phyloP scores from a whole-genome alignment of 2,329 filamentous ascomycete species.

The Paecilomyces sp. region DNA sequence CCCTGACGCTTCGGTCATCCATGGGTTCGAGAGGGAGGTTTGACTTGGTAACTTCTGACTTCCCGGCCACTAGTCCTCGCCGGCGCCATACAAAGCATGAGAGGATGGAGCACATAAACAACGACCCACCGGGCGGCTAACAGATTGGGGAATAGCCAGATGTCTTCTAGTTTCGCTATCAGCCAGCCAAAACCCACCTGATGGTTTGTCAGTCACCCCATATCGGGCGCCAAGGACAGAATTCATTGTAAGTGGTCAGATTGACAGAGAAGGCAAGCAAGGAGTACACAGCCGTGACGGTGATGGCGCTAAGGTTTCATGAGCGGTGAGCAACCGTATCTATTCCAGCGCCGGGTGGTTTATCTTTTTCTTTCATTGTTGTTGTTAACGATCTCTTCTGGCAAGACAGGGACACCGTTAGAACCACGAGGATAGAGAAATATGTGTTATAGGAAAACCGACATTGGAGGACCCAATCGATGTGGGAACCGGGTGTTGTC shows the following conservation, averaged over 20 bases:
- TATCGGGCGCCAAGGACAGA: neutral
- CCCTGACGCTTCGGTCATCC: neutral
- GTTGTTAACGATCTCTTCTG: neutral
- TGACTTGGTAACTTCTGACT: neutral
- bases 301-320: neutral
- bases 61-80: neutral
- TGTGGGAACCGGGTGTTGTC: neutral
- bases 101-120: neutral
- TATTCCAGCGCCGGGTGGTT: neutral
- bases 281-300: neutral
- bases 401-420: neutral
- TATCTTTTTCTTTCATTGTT: neutral
- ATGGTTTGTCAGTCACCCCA: neutral
- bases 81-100: neutral
- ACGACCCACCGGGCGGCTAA: neutral
- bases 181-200: neutral
- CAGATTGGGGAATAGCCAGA: neutral
- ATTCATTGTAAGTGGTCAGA: neutral
- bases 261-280: neutral
- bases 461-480: neutral
- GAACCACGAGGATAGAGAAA: neutral
- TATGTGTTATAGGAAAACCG: too few species aligned
- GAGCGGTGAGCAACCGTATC: neutral
- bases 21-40: neutral
- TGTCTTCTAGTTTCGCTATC: neutral